Base-by-base conservation (phyloP, 176 grass and related monocot genomes). In the Tillandsia leiboldiana region DNA sequence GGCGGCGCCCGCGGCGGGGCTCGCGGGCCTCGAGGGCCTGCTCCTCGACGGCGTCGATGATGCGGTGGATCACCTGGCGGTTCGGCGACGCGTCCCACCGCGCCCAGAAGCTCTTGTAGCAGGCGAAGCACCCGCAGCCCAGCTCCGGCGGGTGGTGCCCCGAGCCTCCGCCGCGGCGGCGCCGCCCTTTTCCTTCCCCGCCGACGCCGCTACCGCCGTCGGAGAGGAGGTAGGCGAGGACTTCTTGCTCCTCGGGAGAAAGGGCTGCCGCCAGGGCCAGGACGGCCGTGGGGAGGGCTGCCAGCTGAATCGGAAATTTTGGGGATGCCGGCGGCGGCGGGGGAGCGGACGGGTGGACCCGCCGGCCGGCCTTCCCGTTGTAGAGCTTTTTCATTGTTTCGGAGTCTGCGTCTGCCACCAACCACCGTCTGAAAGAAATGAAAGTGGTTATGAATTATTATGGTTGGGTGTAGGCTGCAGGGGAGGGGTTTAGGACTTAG, bases 31-130 rank as follows among this genome's bases (percentile, higher is more conserved):
- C 64, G 17, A 56, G 64, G 11, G 42, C 10, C 9, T 77, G 72
- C 14, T 85, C 92, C 82, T 96, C 88, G 24, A 91, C 92, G 65
- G 89, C 87, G 73, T 96, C 92, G 81, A 96, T 89, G 84, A 96
- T 92, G 76, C 63, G 73, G 77, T 96, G 88, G 66, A 96, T 96
- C 71, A 96, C 72, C 52, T 96, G 85, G 75, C 88, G 77, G 70
- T 96, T 96, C 51, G 92, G 88, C 33, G 92, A 96, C 11, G 92
- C 85, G 68, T 96, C 92, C 92, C 92, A 96, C 53, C 85, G 77
- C 52, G 85, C 92, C 92, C 92, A 96, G 85, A 88, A 96, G 80
- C 83, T 86, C 92, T 96, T 96, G 83, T 96, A 96, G 82, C 92
- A 96, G 28, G 82, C 70, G 81, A 96, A 96, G 92, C 92, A 96